Evolutionary conservation across 805 yeast species (phyloP).

Genomic region (Candida odintsovae): DNA sequence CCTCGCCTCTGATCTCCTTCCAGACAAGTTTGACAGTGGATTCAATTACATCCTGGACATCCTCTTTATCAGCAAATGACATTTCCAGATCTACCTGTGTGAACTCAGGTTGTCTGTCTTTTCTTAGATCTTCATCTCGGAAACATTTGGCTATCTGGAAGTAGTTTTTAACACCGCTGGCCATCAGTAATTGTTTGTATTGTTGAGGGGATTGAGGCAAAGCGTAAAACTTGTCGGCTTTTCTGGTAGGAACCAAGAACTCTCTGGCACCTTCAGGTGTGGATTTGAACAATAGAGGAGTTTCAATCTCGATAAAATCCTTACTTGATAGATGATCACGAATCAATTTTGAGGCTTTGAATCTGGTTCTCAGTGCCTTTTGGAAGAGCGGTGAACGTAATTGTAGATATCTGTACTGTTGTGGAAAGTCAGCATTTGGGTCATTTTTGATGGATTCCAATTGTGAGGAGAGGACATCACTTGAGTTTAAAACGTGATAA

Average conservation of each 20-base stretch:
- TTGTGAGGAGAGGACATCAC: conserved; percentile 63
- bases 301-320: conserved; percentile 78
- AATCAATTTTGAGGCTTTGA: conserved; percentile 44
- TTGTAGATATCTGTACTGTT: conserved; percentile 77
- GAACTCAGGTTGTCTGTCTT: conserved; percentile 96
- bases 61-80: conserved; percentile 67
- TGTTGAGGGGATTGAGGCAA: conserved; percentile 98
- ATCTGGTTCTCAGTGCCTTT: conserved; percentile 47
- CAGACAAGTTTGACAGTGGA: conserved; percentile 50
- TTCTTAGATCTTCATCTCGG: conserved; percentile 91
- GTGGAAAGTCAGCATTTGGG: conserved; percentile 59
- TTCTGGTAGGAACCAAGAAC: conserved; percentile 87
- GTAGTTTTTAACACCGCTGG: conserved; percentile 82
- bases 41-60: conserved; percentile 64
- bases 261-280: conserved; percentile 99
- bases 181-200: conserved; percentile 91
- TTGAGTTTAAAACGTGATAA: conserved; percentile 53
- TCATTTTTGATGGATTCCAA: conserved; percentile 50
- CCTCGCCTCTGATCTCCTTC: conserved; percentile 36
- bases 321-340: conserved; percentile 36
- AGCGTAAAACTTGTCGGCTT: conserved; percentile 63
- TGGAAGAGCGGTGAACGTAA: conserved; percentile 58
- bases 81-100: conserved; percentile 96
- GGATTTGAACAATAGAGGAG: conserved; percentile 88
- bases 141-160: conserved; percentile 93